Conservation (phyloP, 345 rosid species). For the Dovyalis caffra region DNA sequence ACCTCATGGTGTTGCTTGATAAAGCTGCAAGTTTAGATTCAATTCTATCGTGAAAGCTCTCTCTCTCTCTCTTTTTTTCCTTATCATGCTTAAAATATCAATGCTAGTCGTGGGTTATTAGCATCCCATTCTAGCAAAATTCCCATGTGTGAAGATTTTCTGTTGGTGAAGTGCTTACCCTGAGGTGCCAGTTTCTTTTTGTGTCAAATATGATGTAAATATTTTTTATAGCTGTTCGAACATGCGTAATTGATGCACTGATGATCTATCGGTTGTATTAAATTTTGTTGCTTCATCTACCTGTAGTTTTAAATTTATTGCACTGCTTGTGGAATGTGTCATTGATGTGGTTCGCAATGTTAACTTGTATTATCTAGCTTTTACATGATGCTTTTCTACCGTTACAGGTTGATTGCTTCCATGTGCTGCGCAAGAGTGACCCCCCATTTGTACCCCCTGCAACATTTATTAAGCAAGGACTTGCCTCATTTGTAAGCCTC, state of each 20-base stretch:
- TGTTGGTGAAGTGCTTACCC: background rate
- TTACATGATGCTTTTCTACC: slow-evolving; percentile 4
- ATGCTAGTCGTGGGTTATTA: background rate
- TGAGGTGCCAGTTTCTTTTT: background rate
- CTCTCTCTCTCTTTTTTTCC: too few relatives aligned
- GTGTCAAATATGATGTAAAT: background rate
- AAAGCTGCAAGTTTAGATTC: background rate
- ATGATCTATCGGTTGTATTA: background rate
- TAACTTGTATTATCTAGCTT: background rate
- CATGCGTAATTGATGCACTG: background rate
- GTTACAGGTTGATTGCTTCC: slow-evolving; percentile 94
- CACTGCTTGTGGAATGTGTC: background rate
- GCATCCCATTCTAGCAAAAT: background rate
- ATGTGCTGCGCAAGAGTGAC: slow-evolving; percentile 92
- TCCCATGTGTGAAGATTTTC: background rate
- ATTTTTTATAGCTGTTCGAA: background rate
- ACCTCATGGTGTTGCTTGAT: background rate
- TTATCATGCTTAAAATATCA: background rate
- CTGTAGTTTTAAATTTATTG: background rate
- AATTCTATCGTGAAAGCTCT: background rate
- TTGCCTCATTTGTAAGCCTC: slow-evolving; percentile 80
- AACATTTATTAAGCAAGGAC: slow-evolving; percentile 88
- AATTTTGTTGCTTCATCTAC: background rate
- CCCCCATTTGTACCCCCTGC: slow-evolving; percentile 83
- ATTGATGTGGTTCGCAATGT: background rate